These are phyloP conservation scores for Lathyrus oleraceus DNA, from an alignment of 306 rosid species.

Conservation along the genomic window DNA sequence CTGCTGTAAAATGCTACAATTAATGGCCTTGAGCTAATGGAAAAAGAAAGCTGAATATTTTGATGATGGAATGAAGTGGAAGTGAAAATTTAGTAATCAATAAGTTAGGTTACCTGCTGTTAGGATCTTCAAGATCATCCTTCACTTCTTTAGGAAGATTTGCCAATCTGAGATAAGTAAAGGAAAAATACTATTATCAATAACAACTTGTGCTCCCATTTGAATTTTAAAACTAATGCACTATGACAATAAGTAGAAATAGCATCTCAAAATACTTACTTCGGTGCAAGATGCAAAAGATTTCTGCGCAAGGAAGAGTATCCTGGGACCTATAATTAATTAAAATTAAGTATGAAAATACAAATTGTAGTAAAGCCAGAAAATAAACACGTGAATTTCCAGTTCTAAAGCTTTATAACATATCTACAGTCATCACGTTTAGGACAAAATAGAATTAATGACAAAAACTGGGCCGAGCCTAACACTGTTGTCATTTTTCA, in stretches of 20 bases:
- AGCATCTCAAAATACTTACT: conserved; percentile 43
- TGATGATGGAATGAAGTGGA: conserved; percentile 12
- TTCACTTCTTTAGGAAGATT: conserved; percentile 71
- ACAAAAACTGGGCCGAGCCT: conserved; percentile 2
- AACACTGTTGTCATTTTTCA: conserved; percentile 9
- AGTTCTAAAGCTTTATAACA: conserved; percentile 22
- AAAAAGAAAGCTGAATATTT: conserved; percentile 8
- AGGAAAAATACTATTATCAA: conserved; percentile 23
- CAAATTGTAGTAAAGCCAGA: conserved; percentile 22
- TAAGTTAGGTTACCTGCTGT: conserved; percentile 61
- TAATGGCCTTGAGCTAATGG: conserved; percentile 19
- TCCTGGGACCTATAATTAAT: conserved; percentile 54
- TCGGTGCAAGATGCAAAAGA: conserved; percentile 78
- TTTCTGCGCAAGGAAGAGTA: conserved; percentile 65
- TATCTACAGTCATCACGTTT: conserved; percentile 17
- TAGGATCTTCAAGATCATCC: conserved; percentile 82
- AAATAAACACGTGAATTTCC: conserved; percentile 11
- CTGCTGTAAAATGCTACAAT: conserved; percentile 18
- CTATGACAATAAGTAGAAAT: conserved; percentile 1
- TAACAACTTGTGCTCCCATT: conserved; percentile 21
- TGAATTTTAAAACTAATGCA: conserved; percentile 1
- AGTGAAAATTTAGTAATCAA: conserved; percentile 25
- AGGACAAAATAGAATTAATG: conserved; percentile 1
- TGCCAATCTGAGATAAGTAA: conserved; percentile 57
- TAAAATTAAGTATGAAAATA: conserved; percentile 11